A percentile compares a stretch with the other conserved stretches of the same genome.
phyloP scores from a whole-genome alignment of 2,329 filamentous ascomycete genomes.

The Chrysoporthe puriensis region DNA sequence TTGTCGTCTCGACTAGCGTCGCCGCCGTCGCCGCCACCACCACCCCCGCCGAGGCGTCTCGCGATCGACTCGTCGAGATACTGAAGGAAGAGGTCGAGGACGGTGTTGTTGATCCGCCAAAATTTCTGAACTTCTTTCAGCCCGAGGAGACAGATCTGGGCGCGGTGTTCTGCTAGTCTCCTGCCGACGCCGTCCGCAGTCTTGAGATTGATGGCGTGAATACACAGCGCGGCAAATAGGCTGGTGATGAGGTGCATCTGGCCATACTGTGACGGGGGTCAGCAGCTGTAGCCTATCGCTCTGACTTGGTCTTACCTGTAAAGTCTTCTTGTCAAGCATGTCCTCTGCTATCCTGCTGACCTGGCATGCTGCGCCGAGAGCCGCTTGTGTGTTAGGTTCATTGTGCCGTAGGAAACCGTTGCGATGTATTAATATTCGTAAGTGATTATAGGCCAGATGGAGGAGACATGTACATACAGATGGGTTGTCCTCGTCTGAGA shows the following conservation, averaged over 20 bases:
- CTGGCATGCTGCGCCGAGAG: conserved; percentile 39
- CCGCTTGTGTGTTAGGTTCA: conserved; percentile 36
- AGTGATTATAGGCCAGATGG: conserved; percentile 44
- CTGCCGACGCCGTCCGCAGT: conserved; percentile 39
- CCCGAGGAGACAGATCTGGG: conserved; percentile 43
- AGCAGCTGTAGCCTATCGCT: conserved; percentile 16
- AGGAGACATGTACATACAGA: conserved; percentile 43
- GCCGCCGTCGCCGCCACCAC: conserved; percentile 6
- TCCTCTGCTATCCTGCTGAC: conserved; percentile 45
- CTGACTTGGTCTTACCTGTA: conserved; percentile 14
- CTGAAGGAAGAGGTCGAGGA: conserved; percentile 43
- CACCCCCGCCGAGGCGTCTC: conserved; percentile 36
- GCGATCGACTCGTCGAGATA: conserved; percentile 45
- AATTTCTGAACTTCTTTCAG: conserved; percentile 45
- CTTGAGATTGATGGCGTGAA: conserved; percentile 43
- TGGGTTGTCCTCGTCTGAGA: conserved; percentile 39
- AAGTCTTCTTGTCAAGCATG: conserved; percentile 36
- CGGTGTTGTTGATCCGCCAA: conserved; percentile 45
- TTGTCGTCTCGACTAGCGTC: conserved; percentile 18
- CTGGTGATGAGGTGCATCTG: conserved; percentile 46
- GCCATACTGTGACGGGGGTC: conserved; percentile 40
- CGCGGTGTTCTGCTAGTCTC: conserved; percentile 42
- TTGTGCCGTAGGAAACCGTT: conserved; percentile 39
- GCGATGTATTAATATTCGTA: conserved; percentile 42
- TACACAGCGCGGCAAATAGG: conserved; percentile 44